A percentile compares a stretch with the other conserved stretches of the same genome.
Evolutionary conservation across 2,329 filamentous ascomycete species (phyloP).

Genomic region (Diplodia mutila): DNA sequence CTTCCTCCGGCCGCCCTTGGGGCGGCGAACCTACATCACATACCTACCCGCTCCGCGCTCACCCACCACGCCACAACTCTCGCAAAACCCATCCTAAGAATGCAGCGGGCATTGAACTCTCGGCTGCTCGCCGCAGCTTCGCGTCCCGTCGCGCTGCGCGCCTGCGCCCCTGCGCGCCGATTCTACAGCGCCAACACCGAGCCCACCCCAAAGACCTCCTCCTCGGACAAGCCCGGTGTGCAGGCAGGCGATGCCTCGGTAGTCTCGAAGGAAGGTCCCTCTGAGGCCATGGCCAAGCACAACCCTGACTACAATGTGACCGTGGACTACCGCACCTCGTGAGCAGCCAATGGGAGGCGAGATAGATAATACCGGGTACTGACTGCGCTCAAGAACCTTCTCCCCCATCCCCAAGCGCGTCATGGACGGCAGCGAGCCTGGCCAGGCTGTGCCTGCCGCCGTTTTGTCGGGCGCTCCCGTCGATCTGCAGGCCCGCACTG

Average conservation of each 20-base stretch:
- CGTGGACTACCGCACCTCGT: constrained; percentile 91
- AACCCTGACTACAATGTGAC: constrained; percentile 80
- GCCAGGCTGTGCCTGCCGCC: constrained; percentile 74
- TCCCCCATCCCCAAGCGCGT: constrained; percentile 88
- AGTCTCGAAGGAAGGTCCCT: constrained; percentile 55
- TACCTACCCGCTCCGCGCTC: background rate
- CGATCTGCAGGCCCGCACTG: constrained; percentile 90
- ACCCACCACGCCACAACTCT: constrained; percentile 11
- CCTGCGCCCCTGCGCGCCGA: constrained; percentile 36
- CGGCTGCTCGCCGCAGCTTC: constrained; percentile 43
- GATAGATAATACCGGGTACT: constrained; percentile 28
- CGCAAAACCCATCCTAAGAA: background rate
- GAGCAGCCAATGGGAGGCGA: constrained; percentile 43
- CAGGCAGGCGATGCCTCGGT: constrained; percentile 50
- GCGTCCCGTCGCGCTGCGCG: constrained; percentile 33
- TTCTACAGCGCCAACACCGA: constrained; percentile 35
- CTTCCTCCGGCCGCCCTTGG: background rate
- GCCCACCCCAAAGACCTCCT: constrained; percentile 37
- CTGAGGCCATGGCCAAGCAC: constrained; percentile 62
- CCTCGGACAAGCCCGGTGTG: constrained; percentile 43
- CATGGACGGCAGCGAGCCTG: constrained; percentile 87
- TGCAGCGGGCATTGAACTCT: constrained; percentile 41
- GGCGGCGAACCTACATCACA: constrained; percentile 21
- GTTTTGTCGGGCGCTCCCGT: constrained; percentile 89
- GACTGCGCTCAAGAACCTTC: constrained; percentile 66